Evolutionary conservation across 345 rosid species (phyloP), one percentile per base, ranked within the genome.

Genomic region (Firmiana major): DNA sequence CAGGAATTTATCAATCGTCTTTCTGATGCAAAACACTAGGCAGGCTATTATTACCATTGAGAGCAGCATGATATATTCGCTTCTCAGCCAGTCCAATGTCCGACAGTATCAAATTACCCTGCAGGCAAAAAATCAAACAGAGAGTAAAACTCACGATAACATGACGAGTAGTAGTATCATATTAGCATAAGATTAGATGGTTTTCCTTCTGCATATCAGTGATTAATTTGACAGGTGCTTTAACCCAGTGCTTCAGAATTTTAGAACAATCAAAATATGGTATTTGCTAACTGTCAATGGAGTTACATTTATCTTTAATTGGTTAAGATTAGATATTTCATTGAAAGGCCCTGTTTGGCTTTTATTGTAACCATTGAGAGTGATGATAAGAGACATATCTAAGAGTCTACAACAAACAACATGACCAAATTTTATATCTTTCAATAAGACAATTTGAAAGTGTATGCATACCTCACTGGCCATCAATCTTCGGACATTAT

Each of bases 11-110:
- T 91, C 96, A 91, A 83, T 91, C 93, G 86, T 88, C 93, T 88
- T 96, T 96, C 90, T 89, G 93, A 93, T 90, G 99, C 93, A 93
- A 90, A 88, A 86, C 97, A 90, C 87, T 91, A 89, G 89, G 89
- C 93, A 88, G 92, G 85, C 94, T 87, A 90, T 89, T 93, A 90
- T 96, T 96, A 96, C 99, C 98, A 84, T 94, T 92, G 90, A 94
- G 95, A 75, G 99, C 97, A 21, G 97, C 90, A 82, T 89, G 98
- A 82, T 96, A 96, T 87, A 91, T 86, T 84, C 99, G 89, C 87
- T 96, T 96, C 91, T 93, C 99, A 26, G 95, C 85, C 70, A 96
- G 89, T 82, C 97, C 99, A 71, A 93, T 90, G 82, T 93, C 99
- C 53, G 97, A 88, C 82, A 89, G 71, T 69, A 77, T 82, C 85